Conservation (phyloP, 345 rosid genomes). For the Gossypium anomalum region DNA sequence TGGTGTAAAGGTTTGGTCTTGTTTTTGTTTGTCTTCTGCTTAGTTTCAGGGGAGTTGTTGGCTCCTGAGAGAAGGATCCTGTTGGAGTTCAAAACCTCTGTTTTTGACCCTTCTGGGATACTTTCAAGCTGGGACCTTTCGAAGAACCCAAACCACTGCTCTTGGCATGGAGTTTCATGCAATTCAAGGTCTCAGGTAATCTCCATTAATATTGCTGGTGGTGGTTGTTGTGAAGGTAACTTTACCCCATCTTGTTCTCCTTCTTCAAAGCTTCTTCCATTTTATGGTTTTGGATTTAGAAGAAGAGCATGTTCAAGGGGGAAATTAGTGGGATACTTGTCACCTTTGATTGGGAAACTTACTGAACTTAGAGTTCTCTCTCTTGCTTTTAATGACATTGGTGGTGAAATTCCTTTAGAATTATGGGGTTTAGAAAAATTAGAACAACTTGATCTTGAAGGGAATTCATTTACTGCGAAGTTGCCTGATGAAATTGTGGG, state of each 20-base stretch:
- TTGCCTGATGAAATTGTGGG: slow-evolving; percentile 26
- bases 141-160: slow-evolving; percentile 32
- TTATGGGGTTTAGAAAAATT: slow-evolving; percentile 36
- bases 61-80: slow-evolving; percentile 21
- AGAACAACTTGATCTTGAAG: slow-evolving; percentile 45
- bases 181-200: slow-evolving; percentile 35
- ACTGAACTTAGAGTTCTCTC: slow-evolving; percentile 44
- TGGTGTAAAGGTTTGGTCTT: not conserved
- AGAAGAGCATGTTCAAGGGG: slow-evolving; percentile 27
- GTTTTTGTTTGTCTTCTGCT: slow-evolving; percentile 12
- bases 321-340: slow-evolving; percentile 34
- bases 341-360: slow-evolving; percentile 31
- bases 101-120: slow-evolving; percentile 38
- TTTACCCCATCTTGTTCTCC: slow-evolving; percentile 14
- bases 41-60: slow-evolving; percentile 11
- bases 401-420: slow-evolving; percentile 40
- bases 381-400: slow-evolving; percentile 41
- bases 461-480: slow-evolving; percentile 29
- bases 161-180: slow-evolving; percentile 48
- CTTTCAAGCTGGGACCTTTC: slow-evolving; percentile 39
- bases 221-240: slow-evolving; percentile 27
- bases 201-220: slow-evolving; percentile 33
- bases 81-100: slow-evolving; percentile 36
- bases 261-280: slow-evolving; percentile 14
- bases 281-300: slow-evolving; percentile 22